Evolutionary conservation across 345 rosid species (phyloP).

Genomic region (Salix viminalis): DNA sequence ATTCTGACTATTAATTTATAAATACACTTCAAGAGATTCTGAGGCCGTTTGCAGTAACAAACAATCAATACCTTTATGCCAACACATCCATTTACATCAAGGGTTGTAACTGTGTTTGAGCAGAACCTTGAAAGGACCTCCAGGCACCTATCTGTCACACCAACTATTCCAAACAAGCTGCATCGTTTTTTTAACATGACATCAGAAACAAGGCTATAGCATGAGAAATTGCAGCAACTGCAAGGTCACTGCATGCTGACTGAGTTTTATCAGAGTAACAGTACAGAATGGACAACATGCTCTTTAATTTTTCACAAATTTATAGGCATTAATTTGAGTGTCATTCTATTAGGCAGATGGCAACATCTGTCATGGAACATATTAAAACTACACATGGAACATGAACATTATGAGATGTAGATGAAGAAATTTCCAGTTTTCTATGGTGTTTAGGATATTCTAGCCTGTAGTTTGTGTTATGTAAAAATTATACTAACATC

Average conservation of each 20-base stretch:
- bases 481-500: background rate
- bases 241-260: background rate
- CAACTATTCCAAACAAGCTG: constrained; percentile 95
- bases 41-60: background rate
- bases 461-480: background rate
- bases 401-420: background rate
- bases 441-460: background rate
- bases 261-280: background rate
- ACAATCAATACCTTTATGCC: constrained; percentile 62
- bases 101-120: constrained; percentile 64
- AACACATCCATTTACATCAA: constrained; percentile 89
- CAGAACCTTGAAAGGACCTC: constrained; percentile 68
- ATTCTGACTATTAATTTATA: background rate
- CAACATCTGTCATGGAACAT: background rate
- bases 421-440: background rate
- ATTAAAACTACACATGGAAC: background rate
- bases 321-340: background rate
- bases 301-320: background rate
- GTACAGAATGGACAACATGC: background rate
- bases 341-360: background rate
- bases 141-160: constrained; percentile 78
- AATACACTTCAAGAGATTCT: background rate
- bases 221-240: background rate
- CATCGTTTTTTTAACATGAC: constrained; percentile 14
- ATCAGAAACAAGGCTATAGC: constrained; percentile 14